Conservation (phyloP, 257 asterid species). For the Ligustrum vulgare region DNA sequence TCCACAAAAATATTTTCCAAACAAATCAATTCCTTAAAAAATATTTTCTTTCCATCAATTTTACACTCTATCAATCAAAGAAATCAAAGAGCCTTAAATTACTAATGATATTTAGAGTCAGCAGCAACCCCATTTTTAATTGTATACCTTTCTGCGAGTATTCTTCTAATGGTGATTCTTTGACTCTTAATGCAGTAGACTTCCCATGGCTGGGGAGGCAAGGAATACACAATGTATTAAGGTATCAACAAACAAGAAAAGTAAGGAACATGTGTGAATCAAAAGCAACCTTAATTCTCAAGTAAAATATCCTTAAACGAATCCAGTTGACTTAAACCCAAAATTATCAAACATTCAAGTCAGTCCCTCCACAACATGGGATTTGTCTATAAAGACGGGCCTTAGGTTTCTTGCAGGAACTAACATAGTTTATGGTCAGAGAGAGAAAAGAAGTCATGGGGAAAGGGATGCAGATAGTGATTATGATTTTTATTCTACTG, state of each 20-base stretch:
- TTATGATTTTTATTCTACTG: constrained; percentile 1
- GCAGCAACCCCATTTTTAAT: neutral
- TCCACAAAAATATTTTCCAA: too few species aligned
- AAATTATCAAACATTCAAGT: neutral
- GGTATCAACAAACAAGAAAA: constrained; percentile 27
- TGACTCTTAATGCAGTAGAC: neutral
- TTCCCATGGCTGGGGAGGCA: constrained; percentile 14
- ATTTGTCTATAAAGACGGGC: constrained; percentile 1
- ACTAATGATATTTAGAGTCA: neutral
- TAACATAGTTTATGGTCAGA: neutral
- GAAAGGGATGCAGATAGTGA: neutral
- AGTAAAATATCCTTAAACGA: constrained; percentile 29
- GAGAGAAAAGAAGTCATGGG: neutral
- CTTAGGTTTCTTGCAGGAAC: neutral
- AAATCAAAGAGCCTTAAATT: too few species aligned
- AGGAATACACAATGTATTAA: neutral
- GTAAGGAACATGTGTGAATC: constrained; percentile 34
- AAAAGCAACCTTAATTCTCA: constrained; percentile 28
- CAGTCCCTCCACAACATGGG: constrained; percentile 22
- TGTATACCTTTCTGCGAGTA: neutral
- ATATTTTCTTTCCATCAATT: too few species aligned
- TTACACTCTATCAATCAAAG: too few species aligned
- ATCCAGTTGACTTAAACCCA: constrained; percentile 23
- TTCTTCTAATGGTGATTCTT: neutral
- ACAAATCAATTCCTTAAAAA: too few species aligned